These are phyloP conservation scores for Allium sativum DNA, from an alignment of 106 monocot species.

Conservation along the genomic window DNA sequence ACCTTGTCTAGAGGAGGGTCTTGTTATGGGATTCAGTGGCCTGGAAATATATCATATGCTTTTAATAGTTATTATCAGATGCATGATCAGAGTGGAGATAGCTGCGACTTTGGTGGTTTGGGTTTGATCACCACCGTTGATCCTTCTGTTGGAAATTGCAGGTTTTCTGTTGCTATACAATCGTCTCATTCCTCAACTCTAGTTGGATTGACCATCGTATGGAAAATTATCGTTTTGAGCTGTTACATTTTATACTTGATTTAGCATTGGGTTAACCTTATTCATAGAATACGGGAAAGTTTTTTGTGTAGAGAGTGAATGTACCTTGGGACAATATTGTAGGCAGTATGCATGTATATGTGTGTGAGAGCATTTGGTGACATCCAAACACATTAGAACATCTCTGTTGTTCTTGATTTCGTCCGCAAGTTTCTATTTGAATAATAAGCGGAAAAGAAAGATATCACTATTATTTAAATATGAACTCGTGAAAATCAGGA, in stretches of 20 bases:
- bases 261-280: no score
- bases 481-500: no score
- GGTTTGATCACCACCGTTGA: slow-evolving; percentile 87
- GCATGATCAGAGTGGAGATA: slow-evolving; percentile 55
- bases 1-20: slow-evolving; percentile 69
- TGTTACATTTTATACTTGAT: neutral
- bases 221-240: neutral
- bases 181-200: slow-evolving; percentile 22
- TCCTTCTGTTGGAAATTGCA: slow-evolving; percentile 69
- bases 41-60: slow-evolving; percentile 77
- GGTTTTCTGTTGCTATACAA: slow-evolving; percentile 45
- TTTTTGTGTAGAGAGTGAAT: no score
- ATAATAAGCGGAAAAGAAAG: no score
- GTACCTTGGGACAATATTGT: no score
- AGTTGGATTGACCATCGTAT: neutral
- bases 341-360: no score
- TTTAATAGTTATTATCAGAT: slow-evolving; percentile 84
- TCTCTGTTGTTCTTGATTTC: no score
- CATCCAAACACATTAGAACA: no score
- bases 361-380: no score
- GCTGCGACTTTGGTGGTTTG: slow-evolving; percentile 69
- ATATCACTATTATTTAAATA: no score
- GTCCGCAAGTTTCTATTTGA: no score
- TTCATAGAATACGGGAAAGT: no score
- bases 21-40: slow-evolving; percentile 49